Conservation (phyloP, 345 rosid species). For the Boechera retrofracta region DNA sequence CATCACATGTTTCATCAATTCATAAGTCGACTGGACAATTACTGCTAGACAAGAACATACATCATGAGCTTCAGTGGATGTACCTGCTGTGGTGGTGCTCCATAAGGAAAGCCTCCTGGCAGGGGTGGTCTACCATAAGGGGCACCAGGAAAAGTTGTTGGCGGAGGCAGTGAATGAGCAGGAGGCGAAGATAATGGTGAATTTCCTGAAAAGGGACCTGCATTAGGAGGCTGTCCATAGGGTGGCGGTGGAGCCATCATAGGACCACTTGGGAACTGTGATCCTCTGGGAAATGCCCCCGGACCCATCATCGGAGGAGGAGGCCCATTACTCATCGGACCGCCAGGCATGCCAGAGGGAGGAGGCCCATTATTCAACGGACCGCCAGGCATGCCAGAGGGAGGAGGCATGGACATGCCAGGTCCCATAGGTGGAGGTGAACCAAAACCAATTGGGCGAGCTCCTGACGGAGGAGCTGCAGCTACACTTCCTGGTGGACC, state of each 20-base stretch:
- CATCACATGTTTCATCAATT: slow-evolving; percentile 20
- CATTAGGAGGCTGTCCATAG: slow-evolving; percentile 40
- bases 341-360: slow-evolving; percentile 16
- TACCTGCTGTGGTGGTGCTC: slow-evolving; percentile 45
- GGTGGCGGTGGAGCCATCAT: slow-evolving; percentile 44
- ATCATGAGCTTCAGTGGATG: not conserved
- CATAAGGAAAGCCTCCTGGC: slow-evolving; percentile 39
- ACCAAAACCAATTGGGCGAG: slow-evolving; percentile 44
- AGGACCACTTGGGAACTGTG: slow-evolving; percentile 22
- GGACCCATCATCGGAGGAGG: slow-evolving; percentile 33
- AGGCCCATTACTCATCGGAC: slow-evolving; percentile 10
- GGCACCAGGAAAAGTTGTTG: slow-evolving; percentile 34
- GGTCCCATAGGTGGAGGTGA: slow-evolving; percentile 45
- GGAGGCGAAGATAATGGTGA: slow-evolving; percentile 41
- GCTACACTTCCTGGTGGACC: slow-evolving; percentile 35
- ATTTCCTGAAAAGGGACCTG: slow-evolving; percentile 28
- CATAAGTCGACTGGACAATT: not conserved
- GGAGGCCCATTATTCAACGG: not conserved
- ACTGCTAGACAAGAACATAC: slow-evolving; percentile 7
- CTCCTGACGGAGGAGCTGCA: slow-evolving; percentile 38
- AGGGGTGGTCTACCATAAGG: slow-evolving; percentile 41
- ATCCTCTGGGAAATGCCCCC: slow-evolving; percentile 40
- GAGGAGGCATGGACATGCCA: slow-evolving; percentile 36
- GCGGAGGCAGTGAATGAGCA: slow-evolving; percentile 41
- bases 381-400: not conserved